These are phyloP conservation scores for Wallacemonas sp. DNA, from an alignment of 208 protist species.

Conservation along the genomic window DNA sequence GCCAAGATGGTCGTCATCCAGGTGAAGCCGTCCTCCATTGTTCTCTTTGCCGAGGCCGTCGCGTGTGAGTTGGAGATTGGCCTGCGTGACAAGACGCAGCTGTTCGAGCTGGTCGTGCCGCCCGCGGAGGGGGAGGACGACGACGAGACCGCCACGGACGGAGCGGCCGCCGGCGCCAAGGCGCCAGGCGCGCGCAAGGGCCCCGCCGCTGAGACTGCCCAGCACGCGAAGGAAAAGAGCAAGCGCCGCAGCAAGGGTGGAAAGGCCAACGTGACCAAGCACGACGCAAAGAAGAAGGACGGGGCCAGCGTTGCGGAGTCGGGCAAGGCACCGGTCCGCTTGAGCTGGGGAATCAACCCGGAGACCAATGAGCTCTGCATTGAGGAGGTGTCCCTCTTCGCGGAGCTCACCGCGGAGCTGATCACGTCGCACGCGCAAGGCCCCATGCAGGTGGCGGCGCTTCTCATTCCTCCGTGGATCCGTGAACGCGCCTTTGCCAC, in stretches of 20 bases:
- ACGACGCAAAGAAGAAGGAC: background rate
- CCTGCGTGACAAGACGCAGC: constrained; percentile 49
- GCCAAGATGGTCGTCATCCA: constrained; percentile 25
- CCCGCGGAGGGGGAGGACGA: constrained; percentile 11
- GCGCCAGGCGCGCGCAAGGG: constrained; percentile 2
- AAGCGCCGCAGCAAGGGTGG: constrained; percentile 30
- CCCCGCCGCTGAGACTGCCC: constrained; percentile 6
- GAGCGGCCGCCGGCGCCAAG: background rate
- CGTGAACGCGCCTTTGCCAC: constrained; percentile 28
- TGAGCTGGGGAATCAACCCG: constrained; percentile 34
- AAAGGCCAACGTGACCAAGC: constrained; percentile 26
- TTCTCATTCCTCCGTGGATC: constrained; percentile 71
- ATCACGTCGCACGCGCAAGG: constrained; percentile 33
- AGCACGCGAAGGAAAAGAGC: constrained; percentile 25
- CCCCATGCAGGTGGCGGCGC: constrained; percentile 50
- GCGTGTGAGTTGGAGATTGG: constrained; percentile 52
- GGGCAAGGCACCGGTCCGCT: too few species aligned
- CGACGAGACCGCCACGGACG: background rate
- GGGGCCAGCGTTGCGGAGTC: too few species aligned
- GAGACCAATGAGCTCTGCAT: constrained; percentile 33
- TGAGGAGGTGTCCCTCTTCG: constrained; percentile 49
- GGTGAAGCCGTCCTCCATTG: constrained; percentile 27
- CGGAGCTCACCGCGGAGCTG: constrained; percentile 46
- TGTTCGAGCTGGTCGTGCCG: constrained; percentile 27
- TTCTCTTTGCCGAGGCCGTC: constrained; percentile 52